Conservation (phyloP, 2,329 filamentous ascomycete species). For the Ascochyta rabiei region DNA sequence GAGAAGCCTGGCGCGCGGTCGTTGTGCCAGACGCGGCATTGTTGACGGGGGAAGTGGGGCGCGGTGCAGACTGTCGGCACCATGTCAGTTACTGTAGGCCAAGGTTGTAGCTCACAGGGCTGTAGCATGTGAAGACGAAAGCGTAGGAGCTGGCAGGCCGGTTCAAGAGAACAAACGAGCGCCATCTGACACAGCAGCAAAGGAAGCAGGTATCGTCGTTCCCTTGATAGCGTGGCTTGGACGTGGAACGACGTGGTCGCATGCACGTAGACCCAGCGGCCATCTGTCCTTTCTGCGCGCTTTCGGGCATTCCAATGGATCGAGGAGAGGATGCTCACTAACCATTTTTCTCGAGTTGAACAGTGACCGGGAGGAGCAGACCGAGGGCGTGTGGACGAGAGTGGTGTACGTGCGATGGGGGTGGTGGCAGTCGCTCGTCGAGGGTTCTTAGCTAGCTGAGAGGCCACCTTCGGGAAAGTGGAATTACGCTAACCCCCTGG, state of each 20-base stretch:
- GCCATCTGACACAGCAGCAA: neutral
- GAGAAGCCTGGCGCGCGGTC: conserved; percentile 80
- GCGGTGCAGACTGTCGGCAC: conserved; percentile 41
- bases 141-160: neutral
- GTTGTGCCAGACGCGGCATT: conserved; percentile 65
- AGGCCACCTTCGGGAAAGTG: conserved; percentile 18
- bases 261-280: conserved; percentile 1
- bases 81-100: conserved; percentile 15
- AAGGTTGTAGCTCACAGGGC: neutral
- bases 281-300: conserved; percentile 12
- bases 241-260: neutral
- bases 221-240: neutral
- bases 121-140: neutral
- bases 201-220: neutral
- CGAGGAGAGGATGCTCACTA: neutral
- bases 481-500: conserved; percentile 2
- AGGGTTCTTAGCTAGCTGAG: conserved; percentile 12
- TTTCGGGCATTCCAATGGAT: conserved; percentile 1
- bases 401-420: conserved; percentile 10
- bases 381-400: conserved; percentile 8
- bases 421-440: conserved; percentile 8
- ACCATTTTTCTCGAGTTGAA: conserved; percentile 9
- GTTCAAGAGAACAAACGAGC: neutral
- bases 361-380: conserved; percentile 8
- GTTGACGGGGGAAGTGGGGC: conserved; percentile 47